These are phyloP conservation scores for Colletotrichum sp. DNA, from an alignment of 2,329 filamentous ascomycete species.

Conservation along the genomic window DNA sequence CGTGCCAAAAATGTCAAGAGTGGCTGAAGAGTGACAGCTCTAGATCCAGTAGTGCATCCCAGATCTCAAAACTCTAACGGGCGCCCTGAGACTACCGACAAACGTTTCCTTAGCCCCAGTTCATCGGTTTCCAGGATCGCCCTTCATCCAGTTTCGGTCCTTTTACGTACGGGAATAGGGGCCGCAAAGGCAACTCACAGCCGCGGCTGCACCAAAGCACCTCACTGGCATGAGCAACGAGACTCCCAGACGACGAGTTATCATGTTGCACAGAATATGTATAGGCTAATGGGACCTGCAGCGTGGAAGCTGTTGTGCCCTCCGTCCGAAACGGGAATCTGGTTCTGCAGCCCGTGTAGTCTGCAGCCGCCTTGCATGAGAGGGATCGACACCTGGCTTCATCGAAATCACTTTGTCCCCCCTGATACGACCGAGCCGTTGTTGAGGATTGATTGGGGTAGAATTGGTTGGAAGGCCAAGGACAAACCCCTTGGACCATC, in stretches of 20 bases:
- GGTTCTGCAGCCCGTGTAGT: neutral
- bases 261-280: neutral
- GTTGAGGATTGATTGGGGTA: constrained; percentile 1
- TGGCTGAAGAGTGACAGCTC: constrained; percentile 4
- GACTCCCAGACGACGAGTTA: neutral
- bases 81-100: neutral
- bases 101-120: neutral
- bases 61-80: neutral
- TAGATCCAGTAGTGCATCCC: neutral
- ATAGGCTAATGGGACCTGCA: neutral
- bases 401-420: neutral
- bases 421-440: neutral
- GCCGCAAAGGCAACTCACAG: neutral
- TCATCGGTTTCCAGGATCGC: neutral
- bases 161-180: neutral
- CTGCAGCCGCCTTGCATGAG: neutral
- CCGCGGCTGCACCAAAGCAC: neutral
- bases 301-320: neutral
- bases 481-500: neutral
- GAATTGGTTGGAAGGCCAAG: neutral
- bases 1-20: neutral
- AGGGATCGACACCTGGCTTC: constrained; percentile 4
- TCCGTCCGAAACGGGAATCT: neutral
- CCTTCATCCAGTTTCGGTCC: neutral
- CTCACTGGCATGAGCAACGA: neutral